Evolutionary conservation across 106 monocot genomes (phyloP).

Genomic region (Acorus calamus): DNA sequence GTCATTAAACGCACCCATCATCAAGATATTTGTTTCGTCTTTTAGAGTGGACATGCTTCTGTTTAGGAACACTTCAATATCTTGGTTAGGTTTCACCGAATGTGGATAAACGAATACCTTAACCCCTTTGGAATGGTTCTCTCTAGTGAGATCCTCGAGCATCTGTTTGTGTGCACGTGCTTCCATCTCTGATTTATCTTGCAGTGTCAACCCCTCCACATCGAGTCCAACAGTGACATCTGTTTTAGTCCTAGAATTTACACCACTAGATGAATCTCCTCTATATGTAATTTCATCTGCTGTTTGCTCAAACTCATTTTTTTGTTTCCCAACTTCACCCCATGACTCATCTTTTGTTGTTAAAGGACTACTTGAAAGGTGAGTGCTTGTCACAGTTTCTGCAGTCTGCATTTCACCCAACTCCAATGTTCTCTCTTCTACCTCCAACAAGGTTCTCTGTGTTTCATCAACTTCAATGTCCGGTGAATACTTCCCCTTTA

Average conservation of each 20-base stretch:
- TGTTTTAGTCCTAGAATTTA: neutral
- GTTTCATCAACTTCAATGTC: slow-evolving; percentile 6
- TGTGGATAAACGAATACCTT: slow-evolving; percentile 66
- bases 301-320: neutral
- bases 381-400: slow-evolving; percentile 1
- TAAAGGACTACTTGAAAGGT: neutral
- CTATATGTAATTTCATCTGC: slow-evolving; percentile 1
- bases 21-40: slow-evolving; percentile 49
- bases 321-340: neutral
- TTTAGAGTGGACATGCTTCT: slow-evolving; percentile 39
- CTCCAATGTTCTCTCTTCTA: neutral
- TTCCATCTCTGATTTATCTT: slow-evolving; percentile 26
- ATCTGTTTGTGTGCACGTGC: slow-evolving; percentile 24
- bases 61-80: slow-evolving; percentile 63
- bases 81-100: slow-evolving; percentile 29
- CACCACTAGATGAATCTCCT: neutral
- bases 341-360: neutral
- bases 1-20: slow-evolving; percentile 80
- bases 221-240: neutral
- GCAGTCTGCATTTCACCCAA: neutral
- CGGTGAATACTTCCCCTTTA: neutral
- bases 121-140: slow-evolving; percentile 33
- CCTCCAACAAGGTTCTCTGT: slow-evolving; percentile 4
- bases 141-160: slow-evolving; percentile 51
- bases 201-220: slow-evolving; percentile 2